These are phyloP conservation scores for Plantago major DNA, from an alignment of 257 asterid genomes.

Conservation along the genomic window DNA sequence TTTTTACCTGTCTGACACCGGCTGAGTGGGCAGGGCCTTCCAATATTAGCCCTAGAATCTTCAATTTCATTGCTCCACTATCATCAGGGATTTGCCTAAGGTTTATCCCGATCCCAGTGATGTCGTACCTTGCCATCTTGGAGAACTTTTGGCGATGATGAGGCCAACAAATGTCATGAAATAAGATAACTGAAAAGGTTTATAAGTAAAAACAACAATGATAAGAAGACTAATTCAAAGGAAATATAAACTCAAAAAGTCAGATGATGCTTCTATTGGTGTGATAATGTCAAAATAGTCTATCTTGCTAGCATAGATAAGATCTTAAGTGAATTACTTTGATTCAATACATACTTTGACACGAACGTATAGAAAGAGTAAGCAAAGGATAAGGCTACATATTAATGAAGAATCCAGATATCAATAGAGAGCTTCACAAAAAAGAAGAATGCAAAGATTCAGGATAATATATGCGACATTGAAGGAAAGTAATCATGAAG, in stretches of 20 bases:
- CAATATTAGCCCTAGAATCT: constrained; percentile 88
- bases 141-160: constrained; percentile 74
- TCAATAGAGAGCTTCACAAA: neutral
- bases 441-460: neutral
- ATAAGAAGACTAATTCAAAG: constrained; percentile 8
- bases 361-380: neutral
- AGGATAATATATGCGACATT: constrained; percentile 3
- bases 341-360: no score
- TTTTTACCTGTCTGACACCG: constrained; percentile 86
- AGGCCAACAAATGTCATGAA: constrained; percentile 59
- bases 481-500: constrained; percentile 3
- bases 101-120: constrained; percentile 93
- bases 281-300: no score
- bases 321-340: no score
- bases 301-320: no score
- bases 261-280: neutral
- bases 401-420: neutral
- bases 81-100: constrained; percentile 87
- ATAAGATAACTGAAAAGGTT: constrained; percentile 62
- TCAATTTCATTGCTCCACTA: constrained; percentile 60
- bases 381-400: neutral
- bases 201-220: constrained; percentile 38
- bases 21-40: constrained; percentile 93
- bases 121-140: constrained; percentile 97
- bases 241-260: neutral